Evolutionary conservation across 1,284 basidiomycete genomes (phyloP).

Genomic region (Kalmanozyma brasiliensis): DNA sequence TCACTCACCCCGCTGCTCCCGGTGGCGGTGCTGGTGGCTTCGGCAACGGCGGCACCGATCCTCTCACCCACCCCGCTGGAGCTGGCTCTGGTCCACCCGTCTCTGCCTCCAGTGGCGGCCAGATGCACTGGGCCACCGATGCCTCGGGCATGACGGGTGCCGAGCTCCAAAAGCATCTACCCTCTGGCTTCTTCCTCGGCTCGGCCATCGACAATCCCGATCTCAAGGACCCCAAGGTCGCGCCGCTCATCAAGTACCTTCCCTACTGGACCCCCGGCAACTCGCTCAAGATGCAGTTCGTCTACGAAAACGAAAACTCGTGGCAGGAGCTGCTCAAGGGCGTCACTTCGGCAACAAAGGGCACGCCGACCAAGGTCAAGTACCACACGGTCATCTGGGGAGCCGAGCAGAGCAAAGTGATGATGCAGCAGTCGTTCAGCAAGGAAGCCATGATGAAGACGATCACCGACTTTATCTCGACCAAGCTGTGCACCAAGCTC

Average conservation of each 20-base stretch:
- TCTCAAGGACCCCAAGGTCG: slow-evolving; percentile 26
- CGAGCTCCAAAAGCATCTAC: slow-evolving; percentile 22
- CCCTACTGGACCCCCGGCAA: slow-evolving; percentile 31
- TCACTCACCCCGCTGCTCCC: slow-evolving; percentile 4
- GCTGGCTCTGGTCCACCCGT: neutral
- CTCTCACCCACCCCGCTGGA: slow-evolving; percentile 28
- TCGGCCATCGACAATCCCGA: slow-evolving; percentile 29
- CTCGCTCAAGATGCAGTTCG: slow-evolving; percentile 34
- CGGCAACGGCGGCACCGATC: slow-evolving; percentile 18
- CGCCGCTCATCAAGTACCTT: slow-evolving; percentile 20
- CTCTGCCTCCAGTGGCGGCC: slow-evolving; percentile 17
- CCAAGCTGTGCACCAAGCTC: slow-evolving; percentile 46
- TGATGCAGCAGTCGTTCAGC: slow-evolving; percentile 38
- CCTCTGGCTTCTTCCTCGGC: slow-evolving; percentile 40
- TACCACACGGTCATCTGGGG: slow-evolving; percentile 48
- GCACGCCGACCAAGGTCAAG: slow-evolving; percentile 20
- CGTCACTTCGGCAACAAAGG: slow-evolving; percentile 15
- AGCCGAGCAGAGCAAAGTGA: slow-evolving; percentile 21
- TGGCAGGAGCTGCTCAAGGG: slow-evolving; percentile 33
- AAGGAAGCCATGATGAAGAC: slow-evolving; percentile 52
- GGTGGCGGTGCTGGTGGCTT: slow-evolving; percentile 8
- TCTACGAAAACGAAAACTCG: slow-evolving; percentile 31
- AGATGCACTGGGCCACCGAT: slow-evolving; percentile 41
- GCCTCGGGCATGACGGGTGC: slow-evolving; percentile 34
- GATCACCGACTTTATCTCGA: slow-evolving; percentile 37